Base-by-base conservation (phyloP, 495 filamentous ascomycete species). In the Lophiotrema nucula region DNA sequence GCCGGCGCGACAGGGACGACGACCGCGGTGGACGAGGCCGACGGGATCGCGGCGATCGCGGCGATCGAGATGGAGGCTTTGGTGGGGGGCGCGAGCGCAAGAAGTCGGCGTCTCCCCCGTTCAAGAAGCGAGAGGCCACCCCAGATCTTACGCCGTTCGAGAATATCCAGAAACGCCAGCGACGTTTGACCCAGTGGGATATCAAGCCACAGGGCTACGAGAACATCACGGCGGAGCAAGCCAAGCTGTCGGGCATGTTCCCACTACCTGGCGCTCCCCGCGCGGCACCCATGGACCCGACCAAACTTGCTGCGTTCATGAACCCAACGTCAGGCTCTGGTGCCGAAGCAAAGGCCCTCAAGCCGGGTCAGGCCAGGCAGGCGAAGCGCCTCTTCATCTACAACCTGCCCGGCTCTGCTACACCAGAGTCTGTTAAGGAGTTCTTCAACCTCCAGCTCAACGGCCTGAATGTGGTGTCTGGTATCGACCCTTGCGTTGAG, bases 171-270 rank as follows among this genome's bases (percentile, higher is more conserved):
- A 83, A 90, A 63, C 85, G 92, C 53, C 90, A 89, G 79, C 85
- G 93, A 64, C 85, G 93, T 50, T 74, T 97, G 77, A 97, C 91
- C 25, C 95, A 97, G 72, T 99, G 93, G 93, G 93, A 99, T 70
- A 96, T 99, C 72, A 99, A 97, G 76, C 93, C 93, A 12, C 89
- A 90, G 19, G 92, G 93, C 25, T 99, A 99, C 67, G 93, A 97
- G 72, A 96, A 95, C 74, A 93, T 99, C 58, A 97, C 95, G 12
- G 95, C 93, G 22, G 93, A 99, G 71, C 95, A 97, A 70, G 95
- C 93, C 23, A 99, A 99, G 78, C 81, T 99, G 28, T 99, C 93
- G n/a, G 85, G 85, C 74, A 96, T 97, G 93, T 99, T 99, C 77
- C 92, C 93, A 55, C 83, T 99, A 8, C 93, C 93, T 4, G 93